Percentiles rank a stretch among this genome's conserved stretches.
Conservation (phyloP, 2,329 filamentous ascomycete species). For the Westerdykella ornata region DNA sequence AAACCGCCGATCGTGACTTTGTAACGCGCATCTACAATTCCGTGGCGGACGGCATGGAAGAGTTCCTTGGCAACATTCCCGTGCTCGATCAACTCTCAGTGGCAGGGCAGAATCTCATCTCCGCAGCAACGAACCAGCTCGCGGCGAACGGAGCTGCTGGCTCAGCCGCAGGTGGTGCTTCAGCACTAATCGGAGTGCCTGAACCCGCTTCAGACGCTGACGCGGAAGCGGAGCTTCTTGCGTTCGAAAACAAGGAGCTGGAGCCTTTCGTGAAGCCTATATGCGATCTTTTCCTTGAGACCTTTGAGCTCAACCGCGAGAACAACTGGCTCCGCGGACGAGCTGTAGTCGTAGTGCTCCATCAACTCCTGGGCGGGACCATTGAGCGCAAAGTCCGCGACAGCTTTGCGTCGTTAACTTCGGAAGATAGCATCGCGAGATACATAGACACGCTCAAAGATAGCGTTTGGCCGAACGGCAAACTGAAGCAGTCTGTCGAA, state of each 20-base stretch:
- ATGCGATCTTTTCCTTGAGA: constrained; percentile 92
- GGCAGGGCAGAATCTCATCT: constrained; percentile 84
- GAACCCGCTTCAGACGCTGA: constrained; percentile 56
- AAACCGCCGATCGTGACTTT: constrained; percentile 63
- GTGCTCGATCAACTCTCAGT: constrained; percentile 90
- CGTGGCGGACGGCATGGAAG: constrained; percentile 95
- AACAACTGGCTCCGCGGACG: constrained; percentile 96
- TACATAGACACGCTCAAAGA: constrained; percentile 70
- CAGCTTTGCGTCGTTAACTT: constrained; percentile 63
- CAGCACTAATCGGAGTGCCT: constrained; percentile 38
- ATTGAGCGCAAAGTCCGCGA: constrained; percentile 95
- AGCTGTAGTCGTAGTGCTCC: constrained; percentile 90
- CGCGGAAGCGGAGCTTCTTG: constrained; percentile 87
- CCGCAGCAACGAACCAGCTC: constrained; percentile 57
- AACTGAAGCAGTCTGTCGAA: constrained; percentile 46
- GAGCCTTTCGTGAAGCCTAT: constrained; percentile 98
- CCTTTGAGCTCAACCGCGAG: constrained; percentile 87
- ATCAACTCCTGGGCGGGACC: constrained; percentile 90
- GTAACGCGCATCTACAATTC: constrained; percentile 94
- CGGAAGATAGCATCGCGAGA: constrained; percentile 70
- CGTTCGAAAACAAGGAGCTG: constrained; percentile 73
- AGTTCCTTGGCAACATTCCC: constrained; percentile 91
- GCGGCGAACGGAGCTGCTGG: constrained; percentile 25
- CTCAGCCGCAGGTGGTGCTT: constrained; percentile 39
- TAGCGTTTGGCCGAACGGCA: constrained; percentile 73